Evolutionary conservation across 352 stramenopile genomes (phyloP), one percentile per base, ranked within the genome.

Genomic region (Blastocystis sp.): DNA sequence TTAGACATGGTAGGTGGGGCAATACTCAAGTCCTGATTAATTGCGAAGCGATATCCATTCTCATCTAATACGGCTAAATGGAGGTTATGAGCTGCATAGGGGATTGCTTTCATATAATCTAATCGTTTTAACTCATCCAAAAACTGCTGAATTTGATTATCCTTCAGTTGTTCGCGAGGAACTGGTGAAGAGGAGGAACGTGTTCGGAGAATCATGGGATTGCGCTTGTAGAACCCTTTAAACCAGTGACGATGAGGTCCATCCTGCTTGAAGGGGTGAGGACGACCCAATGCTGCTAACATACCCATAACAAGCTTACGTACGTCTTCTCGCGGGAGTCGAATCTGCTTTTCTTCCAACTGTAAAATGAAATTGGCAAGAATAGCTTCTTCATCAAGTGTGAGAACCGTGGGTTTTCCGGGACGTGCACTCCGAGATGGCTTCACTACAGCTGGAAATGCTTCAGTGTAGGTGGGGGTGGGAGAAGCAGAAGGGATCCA

Each of bases 231-330:
- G 54, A 89, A 89, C 0, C 78, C 78, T 13, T 79, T 76, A 30
- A 89, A 89, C 78, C 78, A 89, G 54, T 89, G 78, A 0, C 78
- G 78, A 42, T 89, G 78, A 27, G 78, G 78, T 24, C 78, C 78
- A 59, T 89, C 78, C 13, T 89, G 57, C 54, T 89, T 89, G 44
- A 89, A 89, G 7, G 78, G 78, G 30, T 89, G 56, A 4, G 22
- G 19, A 27, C 78, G 78, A 37, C 53, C 58, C 51, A 68, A 42
- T 30, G 44, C 33, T 19, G n/a, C 35, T 42, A 89, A 37, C 22
- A 89, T 60, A 7, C 78, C 78, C 78, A 89, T 89, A 0, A 89
- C 78, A 37, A 89, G 27, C 27, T 89, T 89, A 6, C 66, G 22
- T 53, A 89, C 78, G 33, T 89, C 78, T n/a, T 89, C 78, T 4